Percentiles rank a stretch among this genome's conserved stretches.
These are phyloP conservation scores for Debaryomyces fabryi DNA, from an alignment of 1,139 yeast genomes.

Conservation along the genomic window DNA sequence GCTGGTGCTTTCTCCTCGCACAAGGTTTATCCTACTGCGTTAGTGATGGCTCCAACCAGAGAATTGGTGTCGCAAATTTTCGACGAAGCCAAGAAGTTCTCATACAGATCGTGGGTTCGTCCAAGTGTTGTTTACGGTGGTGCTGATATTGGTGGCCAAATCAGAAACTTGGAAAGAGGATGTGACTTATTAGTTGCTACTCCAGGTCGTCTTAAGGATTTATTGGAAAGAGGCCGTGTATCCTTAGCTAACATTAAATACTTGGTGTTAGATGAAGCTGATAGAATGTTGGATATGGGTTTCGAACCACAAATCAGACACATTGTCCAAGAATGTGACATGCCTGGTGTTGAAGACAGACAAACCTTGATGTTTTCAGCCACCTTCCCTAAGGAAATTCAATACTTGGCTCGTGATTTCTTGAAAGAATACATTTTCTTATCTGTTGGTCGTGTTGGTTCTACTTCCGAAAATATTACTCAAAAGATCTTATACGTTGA, in stretches of 20 bases:
- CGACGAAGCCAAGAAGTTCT: slow-evolving; percentile 93
- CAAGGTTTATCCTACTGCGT: slow-evolving; percentile 92
- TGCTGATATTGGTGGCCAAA: slow-evolving; percentile 87
- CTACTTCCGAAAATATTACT: slow-evolving; percentile 96
- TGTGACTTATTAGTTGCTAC: slow-evolving; percentile 97
- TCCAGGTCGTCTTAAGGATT: slow-evolving; percentile 97
- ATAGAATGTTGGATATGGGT: slow-evolving; percentile 99
- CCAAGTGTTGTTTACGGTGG: slow-evolving; percentile 99
- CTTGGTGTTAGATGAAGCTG: slow-evolving; percentile 97
- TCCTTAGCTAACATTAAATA: slow-evolving; percentile 89
- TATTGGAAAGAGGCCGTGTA: slow-evolving; percentile 91
- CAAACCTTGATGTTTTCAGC: slow-evolving; percentile 99
- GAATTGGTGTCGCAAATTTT: slow-evolving; percentile 95
- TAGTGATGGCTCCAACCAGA: slow-evolving; percentile 97
- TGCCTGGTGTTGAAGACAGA: slow-evolving; percentile 89
- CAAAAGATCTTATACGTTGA: slow-evolving; percentile 93
- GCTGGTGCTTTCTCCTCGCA: slow-evolving; percentile 62
- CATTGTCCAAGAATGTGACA: slow-evolving; percentile 95
- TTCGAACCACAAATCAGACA: slow-evolving; percentile 99
- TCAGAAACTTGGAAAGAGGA: slow-evolving; percentile 88
- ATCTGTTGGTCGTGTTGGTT: slow-evolving; percentile 98
- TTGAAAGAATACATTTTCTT: slow-evolving; percentile 92
- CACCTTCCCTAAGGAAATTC: slow-evolving; percentile 97
- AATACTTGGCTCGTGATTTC: slow-evolving; percentile 95
- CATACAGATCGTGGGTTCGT: slow-evolving; percentile 98